Evolutionary conservation across 345 rosid species (phyloP).

Genomic region (Citrus reticulata): DNA sequence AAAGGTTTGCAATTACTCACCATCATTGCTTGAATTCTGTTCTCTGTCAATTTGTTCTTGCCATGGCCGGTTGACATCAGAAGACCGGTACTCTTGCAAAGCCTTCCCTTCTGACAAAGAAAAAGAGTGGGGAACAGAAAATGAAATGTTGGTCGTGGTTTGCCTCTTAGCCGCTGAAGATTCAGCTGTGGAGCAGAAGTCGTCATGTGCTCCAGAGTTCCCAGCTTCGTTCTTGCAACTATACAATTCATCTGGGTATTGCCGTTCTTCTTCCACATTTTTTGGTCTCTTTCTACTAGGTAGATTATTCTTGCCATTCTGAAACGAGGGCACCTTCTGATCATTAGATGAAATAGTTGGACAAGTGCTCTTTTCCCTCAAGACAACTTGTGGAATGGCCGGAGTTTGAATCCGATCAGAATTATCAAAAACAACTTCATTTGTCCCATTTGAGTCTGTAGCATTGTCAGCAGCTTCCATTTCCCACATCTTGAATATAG

Average conservation of each 20-base stretch:
- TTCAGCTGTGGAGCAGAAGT: conserved; percentile 69
- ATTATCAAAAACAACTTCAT: conserved; percentile 72
- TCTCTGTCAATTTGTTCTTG: conserved; percentile 28
- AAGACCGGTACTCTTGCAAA: conserved; percentile 41
- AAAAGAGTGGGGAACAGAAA: conserved; percentile 59
- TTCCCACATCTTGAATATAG: conserved; percentile 85
- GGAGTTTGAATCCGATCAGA: conserved; percentile 34
- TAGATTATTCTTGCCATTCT: conserved; percentile 25
- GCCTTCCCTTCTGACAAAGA: conserved; percentile 46
- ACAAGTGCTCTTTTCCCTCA: conserved; percentile 38
- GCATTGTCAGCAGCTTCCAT: conserved; percentile 53
- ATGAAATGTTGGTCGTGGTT: conserved; percentile 37
- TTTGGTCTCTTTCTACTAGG: conserved; percentile 53
- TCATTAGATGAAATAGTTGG: conserved; percentile 60
- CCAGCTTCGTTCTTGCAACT: conserved; percentile 21
- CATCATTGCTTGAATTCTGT: conserved; percentile 28
- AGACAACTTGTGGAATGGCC: conserved; percentile 32
- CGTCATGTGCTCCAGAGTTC: conserved; percentile 39
- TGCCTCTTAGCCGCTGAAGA: conserved; percentile 56
- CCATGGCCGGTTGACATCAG: conserved; percentile 30
- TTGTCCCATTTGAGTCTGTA: conserved; percentile 26
- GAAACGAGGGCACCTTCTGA: conserved; percentile 68
- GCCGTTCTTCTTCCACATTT: conserved; percentile 27
- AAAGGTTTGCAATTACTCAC: conserved; percentile 20
- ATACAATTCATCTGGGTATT: conserved; percentile 6